These are phyloP conservation scores for Epicoccum nigrum DNA, from an alignment of 2,329 filamentous ascomycete genomes.

Conservation along the genomic window DNA sequence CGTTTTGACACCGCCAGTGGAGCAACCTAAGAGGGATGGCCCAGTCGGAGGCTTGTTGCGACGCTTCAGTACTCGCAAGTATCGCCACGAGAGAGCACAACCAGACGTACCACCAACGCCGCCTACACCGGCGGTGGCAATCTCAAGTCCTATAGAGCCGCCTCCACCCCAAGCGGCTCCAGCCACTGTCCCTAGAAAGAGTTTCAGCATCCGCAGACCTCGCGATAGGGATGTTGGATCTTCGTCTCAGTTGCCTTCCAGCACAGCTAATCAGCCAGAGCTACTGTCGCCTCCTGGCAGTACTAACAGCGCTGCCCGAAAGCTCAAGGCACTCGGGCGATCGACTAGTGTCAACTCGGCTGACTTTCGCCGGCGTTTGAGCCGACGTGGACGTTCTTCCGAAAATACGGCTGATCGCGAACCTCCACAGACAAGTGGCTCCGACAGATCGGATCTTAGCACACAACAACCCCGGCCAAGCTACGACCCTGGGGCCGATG, in stretches of 20 bases:
- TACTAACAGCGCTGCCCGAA: slow-evolving; percentile 60
- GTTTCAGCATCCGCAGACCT: slow-evolving; percentile 79
- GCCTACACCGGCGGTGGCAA: slow-evolving; percentile 76
- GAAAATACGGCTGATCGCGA: slow-evolving; percentile 59
- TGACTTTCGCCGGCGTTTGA: slow-evolving; percentile 73
- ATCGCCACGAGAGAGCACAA: slow-evolving; percentile 58
- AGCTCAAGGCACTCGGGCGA: slow-evolving; percentile 73
- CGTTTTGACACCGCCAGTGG: slow-evolving; percentile 62
- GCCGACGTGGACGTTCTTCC: slow-evolving; percentile 61
- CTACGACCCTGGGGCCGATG: slow-evolving; percentile 58
- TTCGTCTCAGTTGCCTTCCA: slow-evolving; percentile 56
- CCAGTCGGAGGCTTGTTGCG: slow-evolving; percentile 82
- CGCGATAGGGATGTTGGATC: slow-evolving; percentile 60
- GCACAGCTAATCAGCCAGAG: slow-evolving; percentile 73
- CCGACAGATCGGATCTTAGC: slow-evolving; percentile 70
- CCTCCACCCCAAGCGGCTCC: slow-evolving; percentile 7
- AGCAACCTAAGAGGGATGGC: slow-evolving; percentile 77
- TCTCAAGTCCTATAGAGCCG: slow-evolving; percentile 76
- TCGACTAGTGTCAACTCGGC: slow-evolving; percentile 93
- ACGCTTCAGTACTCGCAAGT: slow-evolving; percentile 86
- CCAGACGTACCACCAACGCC: slow-evolving; percentile 66
- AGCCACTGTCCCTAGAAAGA: slow-evolving; percentile 73
- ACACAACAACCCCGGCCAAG: slow-evolving; percentile 55
- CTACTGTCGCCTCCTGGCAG: slow-evolving; percentile 76
- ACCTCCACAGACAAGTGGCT: slow-evolving; percentile 76